These are phyloP conservation scores for Colletotrichum cuscutae DNA, from an alignment of 2,329 filamentous ascomycete species.

Conservation along the genomic window DNA sequence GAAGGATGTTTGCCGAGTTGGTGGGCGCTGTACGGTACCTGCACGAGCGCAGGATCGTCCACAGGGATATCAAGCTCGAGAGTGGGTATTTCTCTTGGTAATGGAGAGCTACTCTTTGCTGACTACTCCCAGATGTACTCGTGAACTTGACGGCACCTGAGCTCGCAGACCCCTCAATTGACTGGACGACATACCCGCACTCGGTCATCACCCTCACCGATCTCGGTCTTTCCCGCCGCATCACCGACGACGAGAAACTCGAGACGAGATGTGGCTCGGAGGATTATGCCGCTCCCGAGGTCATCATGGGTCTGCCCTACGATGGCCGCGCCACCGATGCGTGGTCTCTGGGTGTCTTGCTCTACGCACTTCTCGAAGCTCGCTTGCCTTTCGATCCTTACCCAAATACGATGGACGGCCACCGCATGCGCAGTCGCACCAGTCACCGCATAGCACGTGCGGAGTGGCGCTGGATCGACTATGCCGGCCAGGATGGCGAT, in stretches of 20 bases:
- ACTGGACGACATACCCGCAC: constrained; percentile 82
- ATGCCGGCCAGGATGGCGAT: constrained; percentile 84
- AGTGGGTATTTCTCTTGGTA: constrained; percentile 63
- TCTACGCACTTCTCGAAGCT: constrained; percentile 95
- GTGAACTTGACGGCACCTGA: constrained; percentile 81
- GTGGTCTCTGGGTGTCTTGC: constrained; percentile 92
- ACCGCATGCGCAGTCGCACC: constrained; percentile 81
- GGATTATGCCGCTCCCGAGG: constrained; percentile 96
- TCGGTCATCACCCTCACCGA: constrained; percentile 91
- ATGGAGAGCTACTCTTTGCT: neutral
- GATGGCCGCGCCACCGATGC: constrained; percentile 92
- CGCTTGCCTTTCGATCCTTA: constrained; percentile 91
- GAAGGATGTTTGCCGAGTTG: constrained; percentile 90
- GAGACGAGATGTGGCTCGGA: constrained; percentile 95
- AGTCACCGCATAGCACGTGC: constrained; percentile 95
- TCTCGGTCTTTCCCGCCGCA: constrained; percentile 86
- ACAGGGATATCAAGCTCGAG: constrained; percentile 97
- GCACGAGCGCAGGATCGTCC: constrained; percentile 87
- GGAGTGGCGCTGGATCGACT: constrained; percentile 95
- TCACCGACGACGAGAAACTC: constrained; percentile 88
- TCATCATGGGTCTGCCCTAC: constrained; percentile 94
- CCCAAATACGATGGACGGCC: constrained; percentile 80
- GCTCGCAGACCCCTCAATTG: constrained; percentile 69
- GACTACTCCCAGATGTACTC: constrained; percentile 75
- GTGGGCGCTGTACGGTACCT: constrained; percentile 88